Evolutionary conservation across 2,329 filamentous ascomycete species (phyloP), one percentile per base, ranked within the genome.

Genomic region (Neopestalotiopsis sp.): DNA sequence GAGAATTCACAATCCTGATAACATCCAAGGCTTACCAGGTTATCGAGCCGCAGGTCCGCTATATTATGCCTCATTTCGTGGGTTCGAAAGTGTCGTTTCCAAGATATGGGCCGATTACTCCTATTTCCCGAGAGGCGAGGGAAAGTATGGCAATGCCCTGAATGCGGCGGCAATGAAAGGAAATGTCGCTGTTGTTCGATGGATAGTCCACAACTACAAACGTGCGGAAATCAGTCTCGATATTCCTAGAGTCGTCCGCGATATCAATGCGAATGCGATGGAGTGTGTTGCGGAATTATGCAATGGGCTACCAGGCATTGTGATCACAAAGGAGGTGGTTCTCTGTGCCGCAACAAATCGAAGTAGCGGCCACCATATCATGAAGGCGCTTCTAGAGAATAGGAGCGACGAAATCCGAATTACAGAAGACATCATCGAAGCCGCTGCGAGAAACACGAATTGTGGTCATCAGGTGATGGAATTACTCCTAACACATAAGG

Each of bases 311-410:
- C 7, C 10, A 34, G 14, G 1, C 10, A 17, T 40, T 9, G 38
- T 42, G 5, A 65, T 65, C 30, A 65, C 62, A 20, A 17, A 52
- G 13, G 24, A 30, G 10, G 66, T 67, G 4, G n/a, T 67, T n/a
- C 12, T 9, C 4, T 12, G 34, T 13, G 66, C 34, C 7, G 57
- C 57, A 42, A 30, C 32, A 34, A 67, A 67, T 67, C 3, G 30
- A 13, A 10, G 40, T 4, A 67, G 57, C 42, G 66, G 66, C 13
- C 28, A 49, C 13, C 56, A 62, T 34, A 34, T 67, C 3, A 67
- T 67, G 57, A 56, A 40, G 30, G 56, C 45, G 24, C 58, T 67
- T 49, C 66, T 67, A 13, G 66, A 67, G 14, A 40, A 20, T 28
- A 13, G 32, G 24, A 56, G 66, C 14, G 28, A 67, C 24, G 56